phyloP scores from a whole-genome alignment of 2,329 filamentous ascomycete genomes.

The Curvularia verruculosa region DNA sequence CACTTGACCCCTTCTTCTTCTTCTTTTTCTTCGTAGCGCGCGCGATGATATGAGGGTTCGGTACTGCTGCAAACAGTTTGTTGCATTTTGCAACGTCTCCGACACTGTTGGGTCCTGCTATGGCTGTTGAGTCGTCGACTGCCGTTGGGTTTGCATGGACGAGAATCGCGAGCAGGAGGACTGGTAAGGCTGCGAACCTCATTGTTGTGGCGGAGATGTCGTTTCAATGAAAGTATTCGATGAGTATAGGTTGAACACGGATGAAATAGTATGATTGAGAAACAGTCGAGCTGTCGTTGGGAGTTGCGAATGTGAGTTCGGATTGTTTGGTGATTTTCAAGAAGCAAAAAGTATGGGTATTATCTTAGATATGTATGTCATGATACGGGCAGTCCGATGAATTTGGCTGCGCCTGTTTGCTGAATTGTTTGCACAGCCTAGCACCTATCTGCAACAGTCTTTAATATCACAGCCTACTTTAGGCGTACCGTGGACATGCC shows the following conservation, averaged over 20 bases:
- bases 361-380: background rate
- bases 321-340: background rate
- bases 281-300: background rate
- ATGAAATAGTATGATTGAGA: background rate
- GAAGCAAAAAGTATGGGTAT: background rate
- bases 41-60: conserved; percentile 26
- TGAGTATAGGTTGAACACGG: background rate
- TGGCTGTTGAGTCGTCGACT: conserved; percentile 17
- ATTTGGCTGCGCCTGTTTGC: background rate
- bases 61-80: background rate
- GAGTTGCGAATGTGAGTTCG: background rate
- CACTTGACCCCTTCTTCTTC: background rate
- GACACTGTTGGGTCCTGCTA: background rate
- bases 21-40: conserved; percentile 27
- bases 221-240: background rate
- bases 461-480: conserved; percentile 27
- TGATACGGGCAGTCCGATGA: background rate
- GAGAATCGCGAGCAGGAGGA: conserved; percentile 34
- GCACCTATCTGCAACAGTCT: conserved; percentile 4
- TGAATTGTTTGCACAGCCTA: conserved; percentile 9
- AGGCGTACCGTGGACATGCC: background rate
- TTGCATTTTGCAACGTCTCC: conserved; percentile 7
- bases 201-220: conserved; percentile 18
- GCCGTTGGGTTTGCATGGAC: conserved; percentile 39
- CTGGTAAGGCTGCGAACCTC: conserved; percentile 32